These are phyloP conservation scores for Cornus florida DNA, from an alignment of 148 eudicot species.

Conservation along the genomic window DNA sequence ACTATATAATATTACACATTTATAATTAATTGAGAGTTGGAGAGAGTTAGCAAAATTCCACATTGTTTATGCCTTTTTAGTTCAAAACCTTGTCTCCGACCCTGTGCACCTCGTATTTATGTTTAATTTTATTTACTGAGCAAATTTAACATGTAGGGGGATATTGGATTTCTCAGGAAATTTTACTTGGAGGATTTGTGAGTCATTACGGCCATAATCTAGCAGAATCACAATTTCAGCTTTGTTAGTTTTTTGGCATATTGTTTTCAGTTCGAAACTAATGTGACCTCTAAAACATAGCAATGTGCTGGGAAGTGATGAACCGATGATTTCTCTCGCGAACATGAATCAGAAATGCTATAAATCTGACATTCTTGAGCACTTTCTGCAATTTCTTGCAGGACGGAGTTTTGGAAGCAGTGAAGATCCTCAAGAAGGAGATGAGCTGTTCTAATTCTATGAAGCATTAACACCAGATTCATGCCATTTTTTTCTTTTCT, in stretches of 20 bases:
- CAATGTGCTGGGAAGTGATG: background rate
- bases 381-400: background rate
- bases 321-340: background rate
- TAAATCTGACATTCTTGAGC: background rate
- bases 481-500: too few species aligned
- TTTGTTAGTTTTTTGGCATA: background rate
- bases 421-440: constrained; percentile 54
- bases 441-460: constrained; percentile 9
- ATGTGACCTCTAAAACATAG: background rate
- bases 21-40: background rate
- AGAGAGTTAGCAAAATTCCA: background rate
- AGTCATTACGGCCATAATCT: background rate
- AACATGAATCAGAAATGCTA: background rate
- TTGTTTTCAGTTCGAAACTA: background rate
- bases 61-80: background rate
- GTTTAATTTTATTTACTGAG: background rate
- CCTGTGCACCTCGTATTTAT: background rate
- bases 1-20: background rate
- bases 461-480: too few species aligned
- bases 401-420: constrained; percentile 63
- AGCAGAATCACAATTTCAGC: background rate
- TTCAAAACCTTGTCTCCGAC: background rate
- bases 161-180: background rate
- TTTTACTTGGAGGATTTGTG: background rate
- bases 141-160: background rate